A percentile compares a stretch with the other conserved stretches of the same genome.
phyloP scores from a whole-genome alignment of 2,329 filamentous ascomycete genomes.

The Penicillium sp. region DNA sequence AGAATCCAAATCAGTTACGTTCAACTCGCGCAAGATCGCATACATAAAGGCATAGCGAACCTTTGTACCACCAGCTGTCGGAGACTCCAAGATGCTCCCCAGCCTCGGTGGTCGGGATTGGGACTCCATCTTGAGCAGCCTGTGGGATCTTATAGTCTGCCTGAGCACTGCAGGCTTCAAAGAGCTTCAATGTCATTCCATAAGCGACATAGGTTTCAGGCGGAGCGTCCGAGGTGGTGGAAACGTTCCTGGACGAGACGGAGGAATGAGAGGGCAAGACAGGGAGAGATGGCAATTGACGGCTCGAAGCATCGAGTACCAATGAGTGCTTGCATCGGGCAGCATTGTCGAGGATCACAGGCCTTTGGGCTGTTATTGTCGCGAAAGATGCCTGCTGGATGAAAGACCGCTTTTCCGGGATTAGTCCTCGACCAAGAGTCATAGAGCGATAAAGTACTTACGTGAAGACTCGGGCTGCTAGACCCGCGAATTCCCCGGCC shows the following conservation, averaged over 20 bases:
- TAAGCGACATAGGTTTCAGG: constrained; percentile 72
- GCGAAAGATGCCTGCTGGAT: constrained; percentile 10
- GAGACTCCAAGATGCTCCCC: constrained; percentile 78
- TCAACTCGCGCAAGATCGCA: no score
- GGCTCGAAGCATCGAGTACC: not conserved
- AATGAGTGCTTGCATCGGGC: not conserved
- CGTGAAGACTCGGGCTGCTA: constrained; percentile 16
- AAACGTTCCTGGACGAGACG: constrained; percentile 27
- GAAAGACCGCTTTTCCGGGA: constrained; percentile 5
- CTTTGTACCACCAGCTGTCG: constrained; percentile 72
- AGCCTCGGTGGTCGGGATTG: constrained; percentile 64
- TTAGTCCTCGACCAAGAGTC: constrained; percentile 2
- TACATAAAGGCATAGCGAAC: no score
- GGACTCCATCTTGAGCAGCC: constrained; percentile 57
- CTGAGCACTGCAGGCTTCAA: constrained; percentile 65
- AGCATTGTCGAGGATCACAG: constrained; percentile 11
- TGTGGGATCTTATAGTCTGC: constrained; percentile 73
- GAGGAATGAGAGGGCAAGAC: not conserved
- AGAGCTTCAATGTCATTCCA: constrained; percentile 69
- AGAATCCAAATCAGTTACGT: no score
- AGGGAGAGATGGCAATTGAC: not conserved
- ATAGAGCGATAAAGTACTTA: constrained; percentile 7
- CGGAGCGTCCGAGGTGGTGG: constrained; percentile 34
- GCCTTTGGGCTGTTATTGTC: constrained; percentile 12
- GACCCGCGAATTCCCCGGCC: constrained; percentile 16